Evolutionary conservation across 768 basidiomycete genomes (phyloP).

Genomic region (Xerocomellus chrysenteron): DNA sequence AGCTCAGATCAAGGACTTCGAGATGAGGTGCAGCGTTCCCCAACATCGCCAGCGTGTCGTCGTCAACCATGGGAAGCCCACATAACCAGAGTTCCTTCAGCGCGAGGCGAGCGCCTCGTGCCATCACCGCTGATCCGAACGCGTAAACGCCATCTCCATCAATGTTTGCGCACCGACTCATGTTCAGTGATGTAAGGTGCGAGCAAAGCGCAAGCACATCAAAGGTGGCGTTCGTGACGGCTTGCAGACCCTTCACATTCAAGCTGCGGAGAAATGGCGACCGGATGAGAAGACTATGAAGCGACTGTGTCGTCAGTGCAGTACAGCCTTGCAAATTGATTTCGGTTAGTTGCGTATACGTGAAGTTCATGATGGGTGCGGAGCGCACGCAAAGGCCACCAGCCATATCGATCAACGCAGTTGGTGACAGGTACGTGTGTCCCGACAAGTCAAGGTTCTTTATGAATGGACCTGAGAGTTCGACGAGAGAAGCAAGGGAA

Average conservation of each 20-base stretch:
- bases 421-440: constrained; percentile 49
- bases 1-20: constrained; percentile 80
- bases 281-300: constrained; percentile 67
- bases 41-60: constrained; percentile 60
- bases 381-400: constrained; percentile 51
- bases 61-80: constrained; percentile 61
- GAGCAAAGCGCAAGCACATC: constrained; percentile 62
- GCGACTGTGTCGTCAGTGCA: constrained; percentile 58
- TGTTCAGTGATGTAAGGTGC: constrained; percentile 57
- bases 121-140: constrained; percentile 44
- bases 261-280: constrained; percentile 60
- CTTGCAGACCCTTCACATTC: constrained; percentile 63
- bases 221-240: constrained; percentile 74
- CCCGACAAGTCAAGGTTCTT: constrained; percentile 62
- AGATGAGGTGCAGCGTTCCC: constrained; percentile 69
- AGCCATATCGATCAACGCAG: constrained; percentile 52
- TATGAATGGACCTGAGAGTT: constrained; percentile 63
- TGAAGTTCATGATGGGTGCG: constrained; percentile 27
- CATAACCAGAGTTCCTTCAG: constrained; percentile 66
- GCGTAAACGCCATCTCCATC: constrained; percentile 59
- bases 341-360: constrained; percentile 64
- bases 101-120: constrained; percentile 47
- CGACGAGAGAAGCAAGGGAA: constrained; percentile 52
- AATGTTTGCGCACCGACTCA: constrained; percentile 70
- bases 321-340: constrained; percentile 76